phyloP scores from a whole-genome alignment of 2,329 filamentous ascomycete genomes.

The Aspergillus carbonarius region DNA sequence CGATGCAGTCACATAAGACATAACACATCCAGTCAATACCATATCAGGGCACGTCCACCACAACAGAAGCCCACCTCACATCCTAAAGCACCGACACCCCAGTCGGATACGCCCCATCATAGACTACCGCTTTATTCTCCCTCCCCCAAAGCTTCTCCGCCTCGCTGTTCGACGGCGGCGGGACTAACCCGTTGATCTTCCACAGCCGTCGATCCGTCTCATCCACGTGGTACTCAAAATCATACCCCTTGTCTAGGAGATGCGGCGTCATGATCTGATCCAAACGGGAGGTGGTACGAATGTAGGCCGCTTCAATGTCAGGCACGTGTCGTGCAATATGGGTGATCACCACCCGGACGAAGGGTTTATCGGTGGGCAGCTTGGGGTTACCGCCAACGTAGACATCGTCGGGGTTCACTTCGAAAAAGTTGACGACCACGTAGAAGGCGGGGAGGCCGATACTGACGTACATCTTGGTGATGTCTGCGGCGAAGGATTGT shows the following conservation, averaged over 20 bases:
- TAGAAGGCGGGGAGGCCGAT: slow-evolving; percentile 31
- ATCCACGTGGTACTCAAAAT: slow-evolving; percentile 24
- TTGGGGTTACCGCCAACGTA: slow-evolving; percentile 6
- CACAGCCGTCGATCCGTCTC: slow-evolving; percentile 23
- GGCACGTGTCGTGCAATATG: slow-evolving; percentile 19
- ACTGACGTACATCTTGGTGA: slow-evolving; percentile 27
- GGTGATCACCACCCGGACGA: slow-evolving; percentile 21
- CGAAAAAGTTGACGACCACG: slow-evolving; percentile 28
- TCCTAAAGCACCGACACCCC: neutral
- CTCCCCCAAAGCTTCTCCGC: slow-evolving; percentile 7
- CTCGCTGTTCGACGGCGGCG: slow-evolving; percentile 13
- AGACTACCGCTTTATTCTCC: neutral
- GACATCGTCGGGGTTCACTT: slow-evolving; percentile 9
- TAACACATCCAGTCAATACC: neutral
- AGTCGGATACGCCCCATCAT: neutral
- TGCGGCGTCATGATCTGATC: slow-evolving; percentile 18
- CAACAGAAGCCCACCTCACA: neutral
- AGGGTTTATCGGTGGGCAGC: slow-evolving; percentile 4
- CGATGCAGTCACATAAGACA: too few species aligned
- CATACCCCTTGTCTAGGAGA: slow-evolving; percentile 19
- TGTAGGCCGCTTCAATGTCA: slow-evolving; percentile 1
- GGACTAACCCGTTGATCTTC: slow-evolving; percentile 25
- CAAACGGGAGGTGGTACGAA: slow-evolving; percentile 3
- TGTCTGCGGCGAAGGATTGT: slow-evolving; percentile 19
- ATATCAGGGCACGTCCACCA: neutral